Evolutionary conservation across 371 early-diverging fungal species (phyloP), one percentile per base, ranked within the genome.

Genomic region (Syncephalastrum contaminatum): DNA sequence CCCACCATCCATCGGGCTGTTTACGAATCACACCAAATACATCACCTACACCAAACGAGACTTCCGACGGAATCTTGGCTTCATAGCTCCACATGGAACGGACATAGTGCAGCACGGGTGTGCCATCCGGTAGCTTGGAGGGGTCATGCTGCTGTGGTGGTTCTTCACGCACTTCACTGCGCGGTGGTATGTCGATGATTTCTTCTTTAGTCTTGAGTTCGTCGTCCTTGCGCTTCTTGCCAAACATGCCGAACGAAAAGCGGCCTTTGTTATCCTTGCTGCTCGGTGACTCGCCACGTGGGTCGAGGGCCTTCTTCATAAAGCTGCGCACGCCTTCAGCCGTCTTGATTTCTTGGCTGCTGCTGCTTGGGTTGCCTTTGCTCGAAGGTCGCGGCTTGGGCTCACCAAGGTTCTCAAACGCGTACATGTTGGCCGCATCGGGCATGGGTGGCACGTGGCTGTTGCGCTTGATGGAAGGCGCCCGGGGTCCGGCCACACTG

Each of bases 1-100:
- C 46, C 70, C 70, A 70, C 70, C 70, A 70, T 14, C 67, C 67
- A 51, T 70, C 70, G 6, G 46, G 24, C 22, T 70, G 70, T 20
- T 62, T 70, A 18, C 53, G 50, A 13, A 70, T 46, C 14, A 70
- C 54, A 1, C 59, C 67, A 36, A 70, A 43, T 19, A 59, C 48
- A 46, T 70, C 70, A 2, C 60, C 60, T 15, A 60, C 58, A 25
- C 47, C 19, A 30, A 70, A 63, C 7, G 61, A 54, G 22, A 54
- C 22, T 41, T 51, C 45, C 30, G 21, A 44, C 15, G 25, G 5
- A 49, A 67, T 56, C 56, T 59, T 62, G 36, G 67, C 67, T 56
- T 67, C 63, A 47, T 59, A 67, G n/a, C 50, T 19, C 67, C 67
- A 67, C 16, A 62, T 43, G n/a, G 67, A 30, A 8, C 36, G 36